These are phyloP conservation scores for Pseudovirgaria hyperparasitica DNA, from an alignment of 2,329 filamentous ascomycete genomes.

Conservation along the genomic window DNA sequence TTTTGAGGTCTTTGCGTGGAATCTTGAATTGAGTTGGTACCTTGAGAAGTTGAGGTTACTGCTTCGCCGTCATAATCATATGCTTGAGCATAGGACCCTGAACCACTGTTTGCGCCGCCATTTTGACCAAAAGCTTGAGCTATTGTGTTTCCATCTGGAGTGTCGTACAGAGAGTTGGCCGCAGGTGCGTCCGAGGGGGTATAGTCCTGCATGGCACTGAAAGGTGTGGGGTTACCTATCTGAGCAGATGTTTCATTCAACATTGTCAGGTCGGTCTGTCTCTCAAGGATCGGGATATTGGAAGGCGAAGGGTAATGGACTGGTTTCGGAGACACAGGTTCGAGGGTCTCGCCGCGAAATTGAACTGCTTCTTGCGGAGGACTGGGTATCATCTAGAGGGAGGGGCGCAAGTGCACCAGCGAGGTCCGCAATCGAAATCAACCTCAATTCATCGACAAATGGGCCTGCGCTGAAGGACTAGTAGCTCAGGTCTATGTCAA, in stretches of 20 bases:
- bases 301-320: slow-evolving; percentile 54
- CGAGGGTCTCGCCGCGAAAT: slow-evolving; percentile 52
- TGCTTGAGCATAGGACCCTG: slow-evolving; percentile 13
- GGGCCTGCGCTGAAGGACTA: too few species aligned
- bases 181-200: slow-evolving; percentile 16
- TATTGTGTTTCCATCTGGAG: slow-evolving; percentile 9
- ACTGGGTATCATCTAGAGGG: slow-evolving; percentile 41
- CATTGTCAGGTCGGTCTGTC: slow-evolving; percentile 58
- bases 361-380: slow-evolving; percentile 43
- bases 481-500: too few species aligned
- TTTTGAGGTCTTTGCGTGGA: slow-evolving; percentile 19
- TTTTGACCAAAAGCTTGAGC: slow-evolving; percentile 13
- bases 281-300: slow-evolving; percentile 56
- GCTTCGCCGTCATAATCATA: slow-evolving; percentile 14
- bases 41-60: slow-evolving; percentile 18
- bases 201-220: slow-evolving; percentile 20
- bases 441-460: too few species aligned
- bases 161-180: slow-evolving; percentile 18
- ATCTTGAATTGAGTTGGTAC: slow-evolving; percentile 26
- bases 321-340: slow-evolving; percentile 59
- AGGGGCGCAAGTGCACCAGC: slow-evolving; percentile 13
- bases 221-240: slow-evolving; percentile 27
- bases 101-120: slow-evolving; percentile 12
- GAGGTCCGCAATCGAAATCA: too few species aligned
- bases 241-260: slow-evolving; percentile 56